Base-by-base conservation (phyloP, 768 basidiomycete genomes). In the Strobilomyces confusus region DNA sequence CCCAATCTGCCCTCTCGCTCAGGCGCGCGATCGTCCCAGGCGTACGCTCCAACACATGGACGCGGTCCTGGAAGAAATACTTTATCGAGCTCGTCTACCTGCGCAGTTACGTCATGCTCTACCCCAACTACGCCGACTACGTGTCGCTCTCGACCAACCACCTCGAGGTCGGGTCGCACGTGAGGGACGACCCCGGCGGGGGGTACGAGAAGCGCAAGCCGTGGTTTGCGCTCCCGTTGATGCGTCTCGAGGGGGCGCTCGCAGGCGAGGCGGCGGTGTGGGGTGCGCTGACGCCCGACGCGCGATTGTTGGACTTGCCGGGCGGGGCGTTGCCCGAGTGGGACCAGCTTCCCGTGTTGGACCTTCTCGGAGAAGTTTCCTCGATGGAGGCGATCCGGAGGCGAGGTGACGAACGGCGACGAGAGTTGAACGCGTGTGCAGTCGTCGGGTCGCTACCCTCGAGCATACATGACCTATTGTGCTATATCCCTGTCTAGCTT, bases 141-240 rank as follows among this genome's bases (percentile, higher is more conserved):
- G 66, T 76, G 34, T 92, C 90, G 26, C 68, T 94, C 8, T 93
- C 92, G 55, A 94, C 90, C n/a, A 94, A 94, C 67, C 92, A 92
- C 62, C 78, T 93, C 50, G 92, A 94, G 72, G 77, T 83, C 17
- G 92, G 92, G 29, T 83, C 85, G 37, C 92, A 94, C 60, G 89
- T 93, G 44, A 81, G 80, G 63, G 74, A 75, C 41, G 72, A 75
- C 20, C 79, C 82, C 17, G 72, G 68, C 11, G 73, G 69, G 23
- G 72, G 69, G 22, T 75, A 77, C 58, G 60, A 65, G 58, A 79
- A 79, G 63, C 89, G 85, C 72, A 80, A 80, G 58, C 74, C 74
- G 9, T 64, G 81, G 48, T 94, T 92, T 71, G 69, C 75, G 37
- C 71, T 92, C 9, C 91, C 92, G 13, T 69, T 93, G 59, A 82